phyloP scores from a whole-genome alignment of 1,284 basidiomycete species.

The Cutaneotrichosporon cyanovorans region DNA sequence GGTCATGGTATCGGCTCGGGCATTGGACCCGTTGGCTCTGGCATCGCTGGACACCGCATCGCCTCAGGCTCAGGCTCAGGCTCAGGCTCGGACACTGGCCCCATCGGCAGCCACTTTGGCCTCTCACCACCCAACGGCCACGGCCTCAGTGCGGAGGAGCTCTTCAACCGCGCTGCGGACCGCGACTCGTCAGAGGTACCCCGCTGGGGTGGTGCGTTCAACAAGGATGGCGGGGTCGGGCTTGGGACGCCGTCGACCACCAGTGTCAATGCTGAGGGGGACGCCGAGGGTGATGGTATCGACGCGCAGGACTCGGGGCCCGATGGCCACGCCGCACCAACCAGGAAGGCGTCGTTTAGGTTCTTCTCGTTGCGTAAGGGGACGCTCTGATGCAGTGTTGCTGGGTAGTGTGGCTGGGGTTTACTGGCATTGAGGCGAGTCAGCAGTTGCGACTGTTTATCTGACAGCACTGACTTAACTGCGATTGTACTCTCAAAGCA shows the following conservation, averaged over 20 bases:
- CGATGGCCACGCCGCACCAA: constrained; percentile 13
- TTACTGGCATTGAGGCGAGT: no score
- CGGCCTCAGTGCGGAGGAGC: constrained; percentile 12
- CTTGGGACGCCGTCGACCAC: neutral
- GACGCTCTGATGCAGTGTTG: neutral
- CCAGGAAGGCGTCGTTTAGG: constrained; percentile 32
- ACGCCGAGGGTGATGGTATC: constrained; percentile 1
- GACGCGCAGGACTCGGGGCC: no score
- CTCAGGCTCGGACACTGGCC: no score
- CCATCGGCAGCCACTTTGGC: no score
- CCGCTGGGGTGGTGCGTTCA: neutral
- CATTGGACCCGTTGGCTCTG: no score
- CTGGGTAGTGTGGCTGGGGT: no score
- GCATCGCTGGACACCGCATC: no score
- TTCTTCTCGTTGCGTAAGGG: constrained; percentile 41
- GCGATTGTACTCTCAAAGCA: no score
- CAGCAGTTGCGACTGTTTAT: no score
- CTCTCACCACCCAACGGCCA: constrained; percentile 3
- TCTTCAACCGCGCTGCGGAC: constrained; percentile 18
- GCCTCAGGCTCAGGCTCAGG: no score
- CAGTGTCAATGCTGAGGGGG: neutral
- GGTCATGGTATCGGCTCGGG: neutral
- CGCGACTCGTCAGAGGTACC: constrained; percentile 9
- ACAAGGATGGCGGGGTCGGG: neutral
- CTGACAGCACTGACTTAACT: no score